Evolutionary conservation across 31 red algal genomes (phyloP).

Genomic region (Odonthalia washingtoniensis): DNA sequence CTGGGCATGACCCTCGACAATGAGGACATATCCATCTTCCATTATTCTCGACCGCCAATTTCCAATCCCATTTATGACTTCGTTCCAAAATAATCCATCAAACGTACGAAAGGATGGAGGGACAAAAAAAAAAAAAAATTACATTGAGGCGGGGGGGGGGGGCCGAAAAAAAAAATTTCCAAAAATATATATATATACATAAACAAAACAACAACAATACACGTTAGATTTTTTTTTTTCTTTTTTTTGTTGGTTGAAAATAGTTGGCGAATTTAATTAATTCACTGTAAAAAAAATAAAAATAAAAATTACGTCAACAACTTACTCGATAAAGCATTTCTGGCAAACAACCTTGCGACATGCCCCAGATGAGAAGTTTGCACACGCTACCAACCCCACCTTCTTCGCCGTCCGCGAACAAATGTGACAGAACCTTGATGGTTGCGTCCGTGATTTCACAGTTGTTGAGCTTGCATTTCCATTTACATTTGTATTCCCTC

Average conservation of each 20-base stretch:
- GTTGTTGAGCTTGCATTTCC: too few species aligned
- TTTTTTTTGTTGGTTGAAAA: neutral
- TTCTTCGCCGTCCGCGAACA: conserved; percentile 64
- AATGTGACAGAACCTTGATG: conserved; percentile 77
- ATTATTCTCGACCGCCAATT: conserved; percentile 33
- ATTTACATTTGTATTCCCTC: too few species aligned
- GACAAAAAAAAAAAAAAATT: neutral
- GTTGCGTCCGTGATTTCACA: conserved; percentile 19
- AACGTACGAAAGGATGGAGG: neutral
- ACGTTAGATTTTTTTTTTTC: neutral
- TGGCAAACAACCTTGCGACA: conserved; percentile 72
- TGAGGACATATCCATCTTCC: conserved; percentile 78
- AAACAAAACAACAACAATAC: neutral
- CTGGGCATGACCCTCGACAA: conserved; percentile 68
- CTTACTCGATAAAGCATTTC: conserved; percentile 74
- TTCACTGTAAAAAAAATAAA: neutral
- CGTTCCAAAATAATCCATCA: neutral
- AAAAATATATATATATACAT: neutral
- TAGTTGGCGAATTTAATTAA: neutral
- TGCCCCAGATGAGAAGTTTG: conserved; percentile 50
- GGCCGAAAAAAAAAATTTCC: neutral
- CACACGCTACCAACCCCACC: conserved; percentile 61
- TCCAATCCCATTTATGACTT: conserved; percentile 73
- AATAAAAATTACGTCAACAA: neutral
- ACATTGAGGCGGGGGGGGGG: too few species aligned